Evolutionary conservation across 495 filamentous ascomycete genomes (phyloP).

Genomic region (Penicillium mononematosum): DNA sequence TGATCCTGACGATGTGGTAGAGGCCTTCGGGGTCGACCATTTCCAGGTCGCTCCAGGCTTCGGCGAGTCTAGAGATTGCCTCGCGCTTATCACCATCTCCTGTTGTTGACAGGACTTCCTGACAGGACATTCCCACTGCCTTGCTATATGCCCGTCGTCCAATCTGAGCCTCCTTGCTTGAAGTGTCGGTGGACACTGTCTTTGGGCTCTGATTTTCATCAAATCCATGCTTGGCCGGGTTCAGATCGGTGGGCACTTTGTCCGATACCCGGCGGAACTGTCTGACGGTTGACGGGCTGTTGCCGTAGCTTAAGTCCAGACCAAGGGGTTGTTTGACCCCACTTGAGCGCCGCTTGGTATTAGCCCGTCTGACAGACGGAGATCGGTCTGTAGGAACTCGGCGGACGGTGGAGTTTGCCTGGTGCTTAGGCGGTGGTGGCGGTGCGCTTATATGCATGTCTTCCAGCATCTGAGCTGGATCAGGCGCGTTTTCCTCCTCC

Average conservation of each 20-base stretch:
- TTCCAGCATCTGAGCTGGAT: conserved; percentile 42
- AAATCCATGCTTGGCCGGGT: conserved; percentile 33
- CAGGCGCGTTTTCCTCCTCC: conserved; percentile 30
- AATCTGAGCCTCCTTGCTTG: conserved; percentile 75
- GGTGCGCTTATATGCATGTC: conserved; percentile 42
- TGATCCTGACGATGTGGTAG: conserved; percentile 73
- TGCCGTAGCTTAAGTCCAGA: conserved; percentile 85
- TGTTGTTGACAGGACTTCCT: conserved; percentile 79
- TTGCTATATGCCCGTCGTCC: conserved; percentile 78
- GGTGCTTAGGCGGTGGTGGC: conserved; percentile 38
- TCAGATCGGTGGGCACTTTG: conserved; percentile 46
- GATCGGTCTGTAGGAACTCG: conserved; percentile 53
- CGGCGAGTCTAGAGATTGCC: conserved; percentile 72
- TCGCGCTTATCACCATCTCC: conserved; percentile 72
- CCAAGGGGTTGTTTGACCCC: conserved; percentile 72
- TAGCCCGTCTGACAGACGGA: conserved; percentile 44
- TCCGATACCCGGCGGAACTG: conserved; percentile 87
- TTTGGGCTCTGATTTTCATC: conserved; percentile 51
- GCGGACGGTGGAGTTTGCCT: conserved; percentile 48
- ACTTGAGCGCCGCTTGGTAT: conserved; percentile 51
- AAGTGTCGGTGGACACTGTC: conserved; percentile 29
- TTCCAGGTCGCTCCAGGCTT: conserved; percentile 82
- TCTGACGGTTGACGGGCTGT: conserved; percentile 81
- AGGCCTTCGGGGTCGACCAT: conserved; percentile 87
- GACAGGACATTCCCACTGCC: conserved; percentile 74